A percentile compares a stretch with the other conserved stretches of the same genome.
phyloP scores from a whole-genome alignment of 768 basidiomycete species.

The Amanita molliuscula region DNA sequence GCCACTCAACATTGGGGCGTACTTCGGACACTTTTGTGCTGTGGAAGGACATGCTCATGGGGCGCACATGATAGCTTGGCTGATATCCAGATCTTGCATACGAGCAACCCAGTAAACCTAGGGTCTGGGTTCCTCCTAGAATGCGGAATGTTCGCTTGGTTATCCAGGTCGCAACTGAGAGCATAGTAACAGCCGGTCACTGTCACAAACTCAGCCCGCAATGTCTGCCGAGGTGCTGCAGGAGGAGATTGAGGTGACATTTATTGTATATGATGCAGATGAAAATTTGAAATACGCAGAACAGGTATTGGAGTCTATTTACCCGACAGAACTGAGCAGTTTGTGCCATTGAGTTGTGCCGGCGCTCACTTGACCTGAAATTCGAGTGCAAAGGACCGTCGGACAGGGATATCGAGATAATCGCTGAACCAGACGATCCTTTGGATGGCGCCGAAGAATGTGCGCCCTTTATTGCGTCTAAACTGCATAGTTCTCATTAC shows the following conservation, averaged over 20 bases:
- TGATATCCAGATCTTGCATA: neutral
- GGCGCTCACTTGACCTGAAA: constrained; percentile 28
- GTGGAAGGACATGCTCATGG: neutral
- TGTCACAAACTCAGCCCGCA: constrained; percentile 8
- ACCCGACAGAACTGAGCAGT: constrained; percentile 90
- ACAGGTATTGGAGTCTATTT: constrained; percentile 92
- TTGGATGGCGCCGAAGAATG: constrained; percentile 50
- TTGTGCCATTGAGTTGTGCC: constrained; percentile 27
- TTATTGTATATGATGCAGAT: constrained; percentile 4
- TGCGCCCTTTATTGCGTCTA: constrained; percentile 22
- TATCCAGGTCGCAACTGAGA: neutral
- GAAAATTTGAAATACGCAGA: constrained; percentile 8
- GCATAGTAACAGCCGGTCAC: constrained; percentile 5
- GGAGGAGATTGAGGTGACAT: constrained; percentile 83
- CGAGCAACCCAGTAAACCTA: neutral
- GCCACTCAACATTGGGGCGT: neutral
- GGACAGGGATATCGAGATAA: constrained; percentile 72
- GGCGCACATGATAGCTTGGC: neutral
- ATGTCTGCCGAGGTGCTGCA: constrained; percentile 64
- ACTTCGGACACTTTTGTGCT: neutral
- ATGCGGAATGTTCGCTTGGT: neutral
- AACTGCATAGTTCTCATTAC: constrained; percentile 4
- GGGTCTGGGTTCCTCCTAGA: neutral
- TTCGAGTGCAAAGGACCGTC: constrained; percentile 63
- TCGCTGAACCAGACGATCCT: constrained; percentile 78